These are phyloP conservation scores for Dactylellina haptotyla DNA, from an alignment of 2,329 filamentous ascomycete genomes.

Conservation along the genomic window DNA sequence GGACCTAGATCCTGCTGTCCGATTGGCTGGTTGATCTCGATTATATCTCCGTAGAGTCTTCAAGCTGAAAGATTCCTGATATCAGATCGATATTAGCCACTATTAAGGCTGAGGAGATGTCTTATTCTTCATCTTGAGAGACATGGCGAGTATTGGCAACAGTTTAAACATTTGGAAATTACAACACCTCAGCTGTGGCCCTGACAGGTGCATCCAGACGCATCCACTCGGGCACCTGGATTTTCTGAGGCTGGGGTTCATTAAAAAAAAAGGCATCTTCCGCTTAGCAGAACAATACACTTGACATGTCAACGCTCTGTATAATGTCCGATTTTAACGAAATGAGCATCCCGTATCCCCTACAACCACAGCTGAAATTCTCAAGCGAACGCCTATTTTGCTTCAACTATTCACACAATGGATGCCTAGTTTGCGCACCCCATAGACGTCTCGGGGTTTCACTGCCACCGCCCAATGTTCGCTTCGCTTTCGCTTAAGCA, in stretches of 20 bases:
- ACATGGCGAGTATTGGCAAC: conserved; percentile 5
- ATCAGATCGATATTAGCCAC: conserved; percentile 5
- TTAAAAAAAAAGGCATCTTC: conserved; percentile 24
- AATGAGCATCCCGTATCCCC: background rate
- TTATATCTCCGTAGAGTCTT: background rate
- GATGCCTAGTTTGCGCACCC: conserved; percentile 34
- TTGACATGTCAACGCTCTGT: conserved; percentile 30
- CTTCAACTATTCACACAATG: conserved; percentile 12
- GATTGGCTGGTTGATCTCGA: conserved; percentile 18
- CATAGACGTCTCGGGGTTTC: conserved; percentile 47
- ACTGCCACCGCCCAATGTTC: conserved; percentile 45
- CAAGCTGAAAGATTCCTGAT: background rate
- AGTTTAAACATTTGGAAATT: background rate
- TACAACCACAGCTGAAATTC: conserved; percentile 6
- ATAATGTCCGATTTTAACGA: conserved; percentile 19
- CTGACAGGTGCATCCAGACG: conserved; percentile 26
- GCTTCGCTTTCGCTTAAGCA: conserved; percentile 46
- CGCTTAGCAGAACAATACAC: conserved; percentile 16
- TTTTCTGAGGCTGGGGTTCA: background rate
- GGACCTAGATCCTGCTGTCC: background rate
- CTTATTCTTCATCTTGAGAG: background rate
- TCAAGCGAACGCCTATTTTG: conserved; percentile 12
- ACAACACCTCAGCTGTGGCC: conserved; percentile 38
- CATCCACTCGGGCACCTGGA: background rate
- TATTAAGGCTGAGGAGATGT: conserved; percentile 9